Base-by-base conservation (phyloP, 139 green algal genomes). In the Haematococcus lacustris region DNA sequence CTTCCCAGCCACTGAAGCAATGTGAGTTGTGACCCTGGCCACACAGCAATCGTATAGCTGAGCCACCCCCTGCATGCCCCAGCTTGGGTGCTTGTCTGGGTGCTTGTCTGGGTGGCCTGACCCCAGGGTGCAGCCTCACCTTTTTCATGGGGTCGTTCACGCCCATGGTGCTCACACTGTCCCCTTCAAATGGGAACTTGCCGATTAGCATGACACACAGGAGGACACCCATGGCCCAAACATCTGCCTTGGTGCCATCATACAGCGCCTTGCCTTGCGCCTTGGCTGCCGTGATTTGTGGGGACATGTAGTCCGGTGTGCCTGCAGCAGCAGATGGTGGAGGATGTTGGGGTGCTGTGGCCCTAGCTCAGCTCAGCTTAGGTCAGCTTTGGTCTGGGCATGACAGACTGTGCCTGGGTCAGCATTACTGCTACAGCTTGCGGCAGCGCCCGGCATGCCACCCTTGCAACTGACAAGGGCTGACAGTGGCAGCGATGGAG, bases 181-280 rank as follows among this genome's bases (percentile, higher is more conserved):
- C 73, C 4, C 76, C 78, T 41, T 88, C 80, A 59, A 88, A 88
- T 17, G 83, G 83, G 53, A 88, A 88, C 76, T 85, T 88, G 50
- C 83, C 83, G 73, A 87, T 75, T 65, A 87, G 61, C 71, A 85
- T 82, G n/a, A 88, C 82, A 60, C 79, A 84, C 71, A 88, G 76
- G 71, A 88, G 76, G 71, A 88, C 82, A n/a, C 82, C 82, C 61
- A 72, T 75, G 3, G 76, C 76, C 82, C 82, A 88, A 30, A 88
- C 80, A 47, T 88, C 83, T 0, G 74, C 75, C 70, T 80, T 80
- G 23, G 64, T 71, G n/a, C 75, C 75, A 53, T 80, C 75, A 53
- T 80, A 80, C 63, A 76, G 65, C 17, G 57, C 73, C 38, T 70
- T 73, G 50, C 70, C 64, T 51, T 76, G 70, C 33, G 74, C 71